Evolutionary conservation across 805 yeast species (phyloP).

Genomic region (Myxozyma monticola): DNA sequence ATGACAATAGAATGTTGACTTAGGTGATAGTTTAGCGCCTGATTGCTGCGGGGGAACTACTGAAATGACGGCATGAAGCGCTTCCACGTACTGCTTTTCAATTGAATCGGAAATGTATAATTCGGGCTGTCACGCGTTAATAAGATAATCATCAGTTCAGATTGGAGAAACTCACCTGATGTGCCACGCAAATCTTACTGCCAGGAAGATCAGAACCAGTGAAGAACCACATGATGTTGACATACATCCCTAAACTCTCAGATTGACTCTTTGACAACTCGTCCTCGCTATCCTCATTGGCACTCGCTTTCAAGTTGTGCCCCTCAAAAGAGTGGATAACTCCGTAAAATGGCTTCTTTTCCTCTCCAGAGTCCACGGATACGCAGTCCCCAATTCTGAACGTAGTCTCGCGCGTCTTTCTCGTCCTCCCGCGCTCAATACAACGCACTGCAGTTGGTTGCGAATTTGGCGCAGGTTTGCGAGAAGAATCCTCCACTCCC

Average conservation of each 20-base stretch:
- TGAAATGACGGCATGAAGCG: too few species aligned
- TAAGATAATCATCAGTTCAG: too few species aligned
- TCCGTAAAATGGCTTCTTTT: constrained; percentile 7
- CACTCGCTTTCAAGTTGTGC: not conserved
- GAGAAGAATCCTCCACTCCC: too few species aligned
- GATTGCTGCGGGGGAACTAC: too few species aligned
- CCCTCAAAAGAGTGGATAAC: constrained; percentile 6
- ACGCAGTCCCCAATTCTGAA: constrained; percentile 13
- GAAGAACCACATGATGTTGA: constrained; percentile 4
- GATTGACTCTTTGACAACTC: not conserved
- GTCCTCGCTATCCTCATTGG: not conserved
- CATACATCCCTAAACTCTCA: not conserved
- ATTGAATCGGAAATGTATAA: too few species aligned
- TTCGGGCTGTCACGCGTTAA: too few species aligned
- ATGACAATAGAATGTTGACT: too few species aligned
- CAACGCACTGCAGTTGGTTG: too few species aligned
- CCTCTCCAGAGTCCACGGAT: constrained; percentile 1
- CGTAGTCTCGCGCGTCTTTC: not conserved
- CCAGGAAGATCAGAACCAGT: constrained; percentile 12
- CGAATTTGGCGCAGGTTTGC: too few species aligned
- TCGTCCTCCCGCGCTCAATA: too few species aligned
- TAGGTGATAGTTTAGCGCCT: too few species aligned
- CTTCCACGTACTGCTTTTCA: too few species aligned
- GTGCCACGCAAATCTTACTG: constrained; percentile 2
- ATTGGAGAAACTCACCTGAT: not conserved